phyloP scores from a whole-genome alignment of 306 rosid species.

The Castanea crenata region DNA sequence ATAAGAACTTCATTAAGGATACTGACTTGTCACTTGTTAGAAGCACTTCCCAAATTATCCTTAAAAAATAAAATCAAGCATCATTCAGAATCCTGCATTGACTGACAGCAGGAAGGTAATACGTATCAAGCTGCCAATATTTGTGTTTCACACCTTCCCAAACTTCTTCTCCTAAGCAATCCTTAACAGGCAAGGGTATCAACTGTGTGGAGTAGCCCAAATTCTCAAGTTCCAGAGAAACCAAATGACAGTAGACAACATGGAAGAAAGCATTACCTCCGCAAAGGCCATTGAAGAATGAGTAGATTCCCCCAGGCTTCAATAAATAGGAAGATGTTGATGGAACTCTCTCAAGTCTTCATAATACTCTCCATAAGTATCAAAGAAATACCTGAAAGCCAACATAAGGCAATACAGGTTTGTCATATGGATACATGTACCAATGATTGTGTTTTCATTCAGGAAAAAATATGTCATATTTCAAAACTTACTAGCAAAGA shows the following conservation, averaged over 20 bases:
- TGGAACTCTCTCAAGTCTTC: constrained; percentile 92
- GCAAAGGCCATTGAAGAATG: constrained; percentile 90
- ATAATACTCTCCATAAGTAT: constrained; percentile 92
- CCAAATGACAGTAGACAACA: constrained; percentile 86
- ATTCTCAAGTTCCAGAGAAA: constrained; percentile 83
- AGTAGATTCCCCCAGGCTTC: constrained; percentile 86
- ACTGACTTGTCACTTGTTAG: background rate
- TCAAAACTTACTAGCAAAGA: background rate
- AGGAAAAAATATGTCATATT: background rate
- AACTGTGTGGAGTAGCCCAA: constrained; percentile 85
- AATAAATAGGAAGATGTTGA: constrained; percentile 73
- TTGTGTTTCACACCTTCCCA: constrained; percentile 96
- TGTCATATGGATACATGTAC: background rate
- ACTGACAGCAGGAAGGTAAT: constrained; percentile 93
- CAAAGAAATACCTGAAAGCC: constrained; percentile 80
- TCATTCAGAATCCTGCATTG: constrained; percentile 51
- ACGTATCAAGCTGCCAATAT: constrained; percentile 97
- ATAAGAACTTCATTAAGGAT: background rate
- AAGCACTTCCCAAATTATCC: constrained; percentile 17
- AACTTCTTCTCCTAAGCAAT: constrained; percentile 75
- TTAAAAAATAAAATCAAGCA: constrained; percentile 13
- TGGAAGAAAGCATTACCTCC: constrained; percentile 96
- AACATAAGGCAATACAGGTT: background rate
- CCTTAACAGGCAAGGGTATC: constrained; percentile 88
- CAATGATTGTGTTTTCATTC: background rate